These are phyloP conservation scores for Ustilago bromivora DNA, from an alignment of 1,284 basidiomycete species.

Conservation along the genomic window DNA sequence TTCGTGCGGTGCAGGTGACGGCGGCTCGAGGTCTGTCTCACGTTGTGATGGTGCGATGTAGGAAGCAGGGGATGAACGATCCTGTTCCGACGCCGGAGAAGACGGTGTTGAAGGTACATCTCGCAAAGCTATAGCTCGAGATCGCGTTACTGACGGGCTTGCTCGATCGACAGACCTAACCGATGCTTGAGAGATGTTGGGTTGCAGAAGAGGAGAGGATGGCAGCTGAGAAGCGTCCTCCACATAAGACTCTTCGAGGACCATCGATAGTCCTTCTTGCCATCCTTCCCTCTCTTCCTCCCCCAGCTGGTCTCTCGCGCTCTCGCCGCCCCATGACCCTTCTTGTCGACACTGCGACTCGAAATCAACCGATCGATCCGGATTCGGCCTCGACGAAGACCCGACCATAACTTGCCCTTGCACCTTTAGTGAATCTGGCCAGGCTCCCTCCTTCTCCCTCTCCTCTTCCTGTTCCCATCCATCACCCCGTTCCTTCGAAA, in stretches of 20 bases:
- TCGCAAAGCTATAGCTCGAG: too few species aligned
- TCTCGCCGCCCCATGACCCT: neutral
- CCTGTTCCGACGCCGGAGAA: neutral
- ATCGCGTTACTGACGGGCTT: neutral
- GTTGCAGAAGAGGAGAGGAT: neutral
- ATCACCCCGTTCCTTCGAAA: neutral
- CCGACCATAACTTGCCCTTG: neutral
- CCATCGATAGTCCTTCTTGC: slow-evolving; percentile 40
- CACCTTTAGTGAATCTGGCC: neutral
- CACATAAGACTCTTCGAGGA: slow-evolving; percentile 33
- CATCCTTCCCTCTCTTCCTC: slow-evolving; percentile 1
- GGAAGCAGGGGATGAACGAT: neutral
- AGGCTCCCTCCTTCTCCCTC: neutral
- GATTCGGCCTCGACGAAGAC: neutral
- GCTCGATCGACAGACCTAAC: neutral
- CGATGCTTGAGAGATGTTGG: neutral
- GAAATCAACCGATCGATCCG: too few species aligned
- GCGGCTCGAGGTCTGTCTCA: neutral
- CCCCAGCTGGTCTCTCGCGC: neutral
- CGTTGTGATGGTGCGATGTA: neutral
- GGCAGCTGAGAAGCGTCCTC: slow-evolving; percentile 21
- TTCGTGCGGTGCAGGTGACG: neutral
- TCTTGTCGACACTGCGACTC: slow-evolving; percentile 7
- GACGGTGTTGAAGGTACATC: neutral
- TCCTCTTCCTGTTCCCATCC: neutral